Conservation (phyloP, 768 basidiomycete species). For the Phylloporus scabripes region DNA sequence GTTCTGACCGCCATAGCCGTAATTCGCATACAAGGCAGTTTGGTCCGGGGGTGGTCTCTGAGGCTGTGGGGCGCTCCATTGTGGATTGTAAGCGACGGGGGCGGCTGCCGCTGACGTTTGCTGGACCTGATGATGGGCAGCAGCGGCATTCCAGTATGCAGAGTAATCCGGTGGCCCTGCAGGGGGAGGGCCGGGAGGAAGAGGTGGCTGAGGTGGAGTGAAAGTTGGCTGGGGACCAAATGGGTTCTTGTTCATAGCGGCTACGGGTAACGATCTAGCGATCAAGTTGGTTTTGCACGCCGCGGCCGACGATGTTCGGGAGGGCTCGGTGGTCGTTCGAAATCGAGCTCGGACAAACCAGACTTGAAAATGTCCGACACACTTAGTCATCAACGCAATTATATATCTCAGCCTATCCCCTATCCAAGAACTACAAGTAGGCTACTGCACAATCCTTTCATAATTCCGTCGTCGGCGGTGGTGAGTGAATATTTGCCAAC, state of each 20-base stretch:
- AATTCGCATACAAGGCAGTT: constrained; percentile 83
- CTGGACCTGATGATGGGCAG: constrained; percentile 41
- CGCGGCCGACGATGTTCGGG: constrained; percentile 7
- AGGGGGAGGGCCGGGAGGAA: constrained; percentile 77
- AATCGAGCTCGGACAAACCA: constrained; percentile 15
- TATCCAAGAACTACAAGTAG: not conserved
- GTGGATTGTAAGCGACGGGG: constrained; percentile 51
- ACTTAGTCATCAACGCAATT: constrained; percentile 21
- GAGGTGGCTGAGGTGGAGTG: constrained; percentile 66
- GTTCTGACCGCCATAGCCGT: constrained; percentile 76
- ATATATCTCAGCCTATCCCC: too few species aligned
- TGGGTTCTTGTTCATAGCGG: constrained; percentile 77
- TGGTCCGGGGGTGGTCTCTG: constrained; percentile 71
- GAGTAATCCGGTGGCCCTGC: constrained; percentile 72
- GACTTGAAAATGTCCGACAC: constrained; percentile 12
- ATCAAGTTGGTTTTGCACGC: constrained; percentile 9
- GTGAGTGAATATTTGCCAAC: not conserved
- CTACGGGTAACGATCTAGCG: constrained; percentile 3
- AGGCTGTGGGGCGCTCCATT: constrained; percentile 62
- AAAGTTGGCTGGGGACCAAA: constrained; percentile 68
- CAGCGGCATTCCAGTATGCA: constrained; percentile 67
- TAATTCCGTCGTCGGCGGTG: not conserved
- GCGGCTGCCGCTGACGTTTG: constrained; percentile 33
- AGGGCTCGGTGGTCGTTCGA: constrained; percentile 19
- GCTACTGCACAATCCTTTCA: not conserved